A percentile compares a stretch with the other conserved stretches of the same genome.
phyloP scores from a whole-genome alignment of 106 monocot species.

The Platanthera zijinensis region DNA sequence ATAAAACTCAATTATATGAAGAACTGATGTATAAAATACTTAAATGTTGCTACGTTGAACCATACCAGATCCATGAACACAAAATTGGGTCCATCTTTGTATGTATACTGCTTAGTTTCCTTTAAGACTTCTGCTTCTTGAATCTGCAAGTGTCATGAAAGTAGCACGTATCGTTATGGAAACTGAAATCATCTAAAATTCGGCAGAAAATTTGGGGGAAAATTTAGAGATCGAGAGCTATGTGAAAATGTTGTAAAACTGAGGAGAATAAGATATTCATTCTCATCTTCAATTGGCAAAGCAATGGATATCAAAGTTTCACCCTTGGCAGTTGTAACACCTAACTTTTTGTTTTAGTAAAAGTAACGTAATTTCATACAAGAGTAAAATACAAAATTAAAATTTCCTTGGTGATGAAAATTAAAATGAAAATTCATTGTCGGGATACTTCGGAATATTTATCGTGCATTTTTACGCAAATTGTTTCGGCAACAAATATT shows the following conservation, averaged over 20 bases:
- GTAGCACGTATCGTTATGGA: neutral
- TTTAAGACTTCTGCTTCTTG: conserved; percentile 66
- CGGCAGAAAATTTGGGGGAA: neutral
- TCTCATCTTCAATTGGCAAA: neutral
- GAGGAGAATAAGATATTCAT: neutral
- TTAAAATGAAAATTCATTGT: too few relatives aligned
- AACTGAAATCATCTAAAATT: neutral
- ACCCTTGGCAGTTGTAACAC: neutral
- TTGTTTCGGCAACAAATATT: too few relatives aligned
- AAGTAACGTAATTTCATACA: too few relatives aligned
- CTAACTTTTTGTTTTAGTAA: too few relatives aligned
- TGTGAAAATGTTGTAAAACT: neutral
- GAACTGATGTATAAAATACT: neutral
- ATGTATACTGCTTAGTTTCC: conserved; percentile 86
- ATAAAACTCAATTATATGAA: neutral
- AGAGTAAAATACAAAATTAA: too few relatives aligned
- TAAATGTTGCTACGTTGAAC: neutral
- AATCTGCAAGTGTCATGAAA: conserved; percentile 29
- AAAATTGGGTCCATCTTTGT: conserved; percentile 82
- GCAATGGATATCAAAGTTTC: neutral
- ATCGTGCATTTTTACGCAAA: too few relatives aligned
- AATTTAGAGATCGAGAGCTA: neutral
- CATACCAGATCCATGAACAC: conserved; percentile 96
- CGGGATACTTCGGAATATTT: too few relatives aligned
- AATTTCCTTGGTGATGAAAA: too few relatives aligned